Percentiles rank a stretch among this genome's conserved stretches.
Evolutionary conservation across 2,329 filamentous ascomycete genomes (phyloP).

Genomic region (Conoideocrella luteorostrata): DNA sequence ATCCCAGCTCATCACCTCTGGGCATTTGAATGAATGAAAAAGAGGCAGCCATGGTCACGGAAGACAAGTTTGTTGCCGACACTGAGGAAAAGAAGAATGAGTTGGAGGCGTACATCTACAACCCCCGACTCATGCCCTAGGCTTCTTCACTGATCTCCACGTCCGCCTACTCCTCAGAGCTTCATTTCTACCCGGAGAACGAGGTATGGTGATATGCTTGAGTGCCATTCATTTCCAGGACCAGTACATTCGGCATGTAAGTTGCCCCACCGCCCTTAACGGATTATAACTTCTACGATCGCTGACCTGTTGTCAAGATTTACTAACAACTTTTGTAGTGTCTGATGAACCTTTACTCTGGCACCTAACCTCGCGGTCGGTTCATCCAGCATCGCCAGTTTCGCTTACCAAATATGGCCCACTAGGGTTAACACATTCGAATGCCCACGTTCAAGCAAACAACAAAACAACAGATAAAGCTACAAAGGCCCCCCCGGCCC

Average conservation of each 20-base stretch:
- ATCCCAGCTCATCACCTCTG: too few relatives aligned
- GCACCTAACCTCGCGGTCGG: neutral
- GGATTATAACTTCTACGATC: neutral
- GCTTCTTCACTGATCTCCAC: neutral
- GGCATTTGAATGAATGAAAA: slow-evolving; percentile 75
- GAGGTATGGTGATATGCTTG: slow-evolving; percentile 1
- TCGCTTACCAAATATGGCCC: neutral
- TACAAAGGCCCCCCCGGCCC: neutral
- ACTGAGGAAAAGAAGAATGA: slow-evolving; percentile 99
- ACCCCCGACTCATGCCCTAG: slow-evolving; percentile 37
- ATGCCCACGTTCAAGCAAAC: neutral
- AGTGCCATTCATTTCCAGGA: neutral
- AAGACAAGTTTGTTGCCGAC: slow-evolving; percentile 96
- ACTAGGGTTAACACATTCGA: neutral
- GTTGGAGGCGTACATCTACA: slow-evolving; percentile 95
- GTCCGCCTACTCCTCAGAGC: neutral
- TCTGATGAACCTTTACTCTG: slow-evolving; percentile 1
- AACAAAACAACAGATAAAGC: neutral
- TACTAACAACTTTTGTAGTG: neutral
- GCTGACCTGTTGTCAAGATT: neutral
- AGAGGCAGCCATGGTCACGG: slow-evolving; percentile 88
- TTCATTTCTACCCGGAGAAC: neutral
- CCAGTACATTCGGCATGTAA: neutral
- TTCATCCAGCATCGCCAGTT: slow-evolving; percentile 1
- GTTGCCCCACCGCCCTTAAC: neutral